These are phyloP conservation scores for Xylariales sp. DNA, from an alignment of 2,329 filamentous ascomycete genomes.

Conservation along the genomic window DNA sequence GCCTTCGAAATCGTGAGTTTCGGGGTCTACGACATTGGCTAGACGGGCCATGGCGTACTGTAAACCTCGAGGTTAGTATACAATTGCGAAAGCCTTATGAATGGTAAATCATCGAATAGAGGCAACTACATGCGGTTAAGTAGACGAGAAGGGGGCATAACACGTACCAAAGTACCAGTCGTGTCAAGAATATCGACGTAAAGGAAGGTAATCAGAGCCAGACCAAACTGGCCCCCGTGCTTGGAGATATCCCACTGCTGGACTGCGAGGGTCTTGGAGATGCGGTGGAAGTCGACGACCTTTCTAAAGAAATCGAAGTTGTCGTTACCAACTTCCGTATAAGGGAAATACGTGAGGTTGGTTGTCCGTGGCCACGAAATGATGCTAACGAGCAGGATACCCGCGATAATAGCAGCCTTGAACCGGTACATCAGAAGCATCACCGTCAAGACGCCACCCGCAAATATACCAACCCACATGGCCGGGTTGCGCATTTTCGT, in stretches of 20 bases:
- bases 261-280: slow-evolving; percentile 74
- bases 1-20: slow-evolving; percentile 88
- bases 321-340: slow-evolving; percentile 74
- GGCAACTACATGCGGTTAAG: not conserved
- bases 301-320: slow-evolving; percentile 88
- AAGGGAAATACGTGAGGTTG: slow-evolving; percentile 82
- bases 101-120: not conserved
- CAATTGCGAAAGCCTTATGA: not conserved
- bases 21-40: slow-evolving; percentile 81
- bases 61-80: slow-evolving; percentile 14
- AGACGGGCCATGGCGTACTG: slow-evolving; percentile 88
- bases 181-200: slow-evolving; percentile 92
- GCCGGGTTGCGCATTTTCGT: slow-evolving; percentile 85
- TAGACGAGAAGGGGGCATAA: not conserved
- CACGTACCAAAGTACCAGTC: slow-evolving; percentile 74
- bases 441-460: slow-evolving; percentile 81
- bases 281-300: slow-evolving; percentile 86
- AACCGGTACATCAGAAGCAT: slow-evolving; percentile 86
- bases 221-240: slow-evolving; percentile 80
- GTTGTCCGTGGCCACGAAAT: slow-evolving; percentile 88
- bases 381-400: slow-evolving; percentile 85
- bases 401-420: slow-evolving; percentile 86
- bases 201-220: slow-evolving; percentile 88
- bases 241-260: slow-evolving; percentile 78
- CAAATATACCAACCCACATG: slow-evolving; percentile 91